Evolutionary conservation across 2,329 filamentous ascomycete genomes (phyloP).

Genomic region (Myrmaecium sp.): DNA sequence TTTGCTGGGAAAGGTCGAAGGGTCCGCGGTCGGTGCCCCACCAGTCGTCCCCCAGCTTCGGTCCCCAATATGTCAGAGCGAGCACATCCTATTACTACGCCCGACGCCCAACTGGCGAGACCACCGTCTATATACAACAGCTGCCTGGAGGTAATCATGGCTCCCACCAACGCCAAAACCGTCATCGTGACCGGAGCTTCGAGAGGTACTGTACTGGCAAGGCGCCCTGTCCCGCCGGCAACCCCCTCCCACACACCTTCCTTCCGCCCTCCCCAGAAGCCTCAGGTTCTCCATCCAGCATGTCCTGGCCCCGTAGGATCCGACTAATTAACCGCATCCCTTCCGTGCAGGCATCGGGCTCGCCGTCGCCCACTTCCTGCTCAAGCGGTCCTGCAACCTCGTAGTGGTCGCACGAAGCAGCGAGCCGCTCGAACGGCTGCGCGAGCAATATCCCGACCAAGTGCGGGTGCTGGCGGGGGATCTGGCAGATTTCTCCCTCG

Average conservation of each 20-base stretch:
- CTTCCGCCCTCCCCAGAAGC: conserved; percentile 1
- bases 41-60: no score
- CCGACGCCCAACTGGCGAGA: no score
- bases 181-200: conserved; percentile 45
- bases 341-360: conserved; percentile 38
- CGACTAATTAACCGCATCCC: conserved; percentile 1
- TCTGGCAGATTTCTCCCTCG: conserved; percentile 35
- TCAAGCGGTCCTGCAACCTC: conserved; percentile 37
- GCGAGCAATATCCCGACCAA: conserved; percentile 31
- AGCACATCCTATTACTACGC: no score
- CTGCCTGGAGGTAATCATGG: no score
- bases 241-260: background rate
- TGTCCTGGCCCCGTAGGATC: background rate
- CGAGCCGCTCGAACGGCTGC: conserved; percentile 33
- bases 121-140: no score
- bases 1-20: no score
- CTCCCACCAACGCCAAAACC: conserved; percentile 18
- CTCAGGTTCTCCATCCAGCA: no score
- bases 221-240: conserved; percentile 1
- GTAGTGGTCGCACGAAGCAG: conserved; percentile 40
- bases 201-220: conserved; percentile 28
- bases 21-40: no score
- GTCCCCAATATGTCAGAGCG: no score
- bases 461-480: conserved; percentile 43
- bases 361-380: conserved; percentile 41